Percentiles rank a stretch among this genome's conserved stretches.
These are phyloP conservation scores for Magnusiomyces tetraspermus DNA, from an alignment of 1,139 yeast species.

Conservation along the genomic window DNA sequence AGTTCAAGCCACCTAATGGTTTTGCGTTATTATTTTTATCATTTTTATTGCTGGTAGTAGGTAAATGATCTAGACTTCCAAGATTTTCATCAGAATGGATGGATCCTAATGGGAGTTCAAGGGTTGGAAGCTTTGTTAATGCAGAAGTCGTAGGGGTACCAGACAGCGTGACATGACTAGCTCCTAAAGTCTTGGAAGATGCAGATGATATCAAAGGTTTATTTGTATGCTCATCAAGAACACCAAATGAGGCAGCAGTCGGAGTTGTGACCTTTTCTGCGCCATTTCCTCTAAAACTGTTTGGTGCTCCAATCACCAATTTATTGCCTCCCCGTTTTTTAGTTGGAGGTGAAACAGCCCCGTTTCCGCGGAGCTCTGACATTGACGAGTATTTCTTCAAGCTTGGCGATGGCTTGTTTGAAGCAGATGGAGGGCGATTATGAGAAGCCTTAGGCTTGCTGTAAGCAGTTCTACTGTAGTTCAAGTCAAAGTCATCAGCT, in stretches of 20 bases:
- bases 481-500: background rate
- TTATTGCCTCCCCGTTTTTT: background rate
- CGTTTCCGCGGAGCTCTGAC: background rate
- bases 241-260: background rate
- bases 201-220: background rate
- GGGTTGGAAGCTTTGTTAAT: no score
- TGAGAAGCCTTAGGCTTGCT: background rate
- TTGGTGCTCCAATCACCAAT: background rate
- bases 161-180: no score
- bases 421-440: background rate
- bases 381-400: background rate
- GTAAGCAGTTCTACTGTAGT: background rate
- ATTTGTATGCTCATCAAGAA: background rate
- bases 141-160: no score
- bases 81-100: no score
- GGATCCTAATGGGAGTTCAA: no score
- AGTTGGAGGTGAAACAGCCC: background rate
- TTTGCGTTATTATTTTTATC: background rate
- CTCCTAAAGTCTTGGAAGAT: no score
- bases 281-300: background rate
- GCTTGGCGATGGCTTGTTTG: background rate
- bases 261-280: background rate
- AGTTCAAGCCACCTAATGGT: background rate
- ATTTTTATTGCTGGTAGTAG: no score
- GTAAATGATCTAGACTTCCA: no score